phyloP scores from a whole-genome alignment of 129 eudicot genomes.

The Calendula officinalis region DNA sequence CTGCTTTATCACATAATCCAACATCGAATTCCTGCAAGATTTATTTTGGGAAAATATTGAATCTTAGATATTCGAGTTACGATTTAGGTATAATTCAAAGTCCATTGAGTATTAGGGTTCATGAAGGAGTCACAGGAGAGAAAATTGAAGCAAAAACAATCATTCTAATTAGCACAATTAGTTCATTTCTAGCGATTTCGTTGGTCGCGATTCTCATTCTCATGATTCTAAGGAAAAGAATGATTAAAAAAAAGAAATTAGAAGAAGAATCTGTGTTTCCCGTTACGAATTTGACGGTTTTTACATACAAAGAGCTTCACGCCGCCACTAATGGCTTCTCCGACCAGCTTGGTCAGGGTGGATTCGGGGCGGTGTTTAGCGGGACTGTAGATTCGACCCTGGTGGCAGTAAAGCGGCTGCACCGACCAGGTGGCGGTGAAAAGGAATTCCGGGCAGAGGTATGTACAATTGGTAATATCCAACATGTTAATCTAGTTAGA shows the following conservation, averaged over 20 bases:
- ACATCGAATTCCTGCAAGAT: conserved; percentile 52
- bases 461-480: conserved; percentile 89
- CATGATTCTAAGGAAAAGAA: conserved; percentile 37
- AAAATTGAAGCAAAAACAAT: conserved; percentile 15
- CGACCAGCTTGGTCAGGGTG: conserved; percentile 90
- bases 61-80: conserved; percentile 56
- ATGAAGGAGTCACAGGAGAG: conserved; percentile 16
- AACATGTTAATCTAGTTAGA: conserved; percentile 90
- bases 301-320: conserved; percentile 81
- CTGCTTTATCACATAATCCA: conserved; percentile 49
- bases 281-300: conserved; percentile 67
- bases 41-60: conserved; percentile 56
- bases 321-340: conserved; percentile 80
- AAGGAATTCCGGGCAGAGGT: conserved; percentile 96
- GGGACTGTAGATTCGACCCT: conserved; percentile 57
- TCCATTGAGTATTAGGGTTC: conserved; percentile 49
- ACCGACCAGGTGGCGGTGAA: conserved; percentile 87
- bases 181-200: conserved; percentile 33
- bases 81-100: conserved; percentile 43
- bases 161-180: conserved; percentile 31
- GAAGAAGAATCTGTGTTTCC: conserved; percentile 58
- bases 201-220: conserved; percentile 9
- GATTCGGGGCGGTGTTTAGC: conserved; percentile 78
- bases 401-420: conserved; percentile 88
- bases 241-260: conserved; percentile 37